Evolutionary conservation across 768 basidiomycete species (phyloP), one percentile per base, ranked within the genome.

Genomic region (Lactarius quietus): DNA sequence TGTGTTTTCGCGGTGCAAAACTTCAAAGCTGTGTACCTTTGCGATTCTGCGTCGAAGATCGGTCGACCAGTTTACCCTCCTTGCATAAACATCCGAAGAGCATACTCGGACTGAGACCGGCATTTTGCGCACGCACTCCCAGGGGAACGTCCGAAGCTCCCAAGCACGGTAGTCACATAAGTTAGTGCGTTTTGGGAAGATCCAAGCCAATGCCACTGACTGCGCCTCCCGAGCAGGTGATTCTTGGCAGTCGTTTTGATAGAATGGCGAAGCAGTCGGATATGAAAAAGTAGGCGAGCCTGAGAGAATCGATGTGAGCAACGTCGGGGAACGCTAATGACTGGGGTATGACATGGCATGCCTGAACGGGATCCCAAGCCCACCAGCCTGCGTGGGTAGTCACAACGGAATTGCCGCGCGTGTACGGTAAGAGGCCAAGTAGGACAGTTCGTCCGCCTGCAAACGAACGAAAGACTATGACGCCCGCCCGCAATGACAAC

Each of bases 391-490:
- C n/a, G n/a, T n/a, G n/a, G 79, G 81, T 1, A 81, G 80, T 6
- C 88, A 83, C 1, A 95, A 79, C 0, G 91, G 88, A 3, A 96
- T 78, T 0, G 93, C 82, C 0, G 91, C 83, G 8, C 93, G 84
- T 0, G 92, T 80, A 70, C 94, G 85, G 72, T 91, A 87, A 2
- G 90, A 88, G 76, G 92, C 87, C 39, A 92, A 84, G 72, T 93
- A 90, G 72, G 93, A 88, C 8, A 98, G 82, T 57, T 86, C 89
- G 68, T 95, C 90, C 3, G 87, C 89, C 73, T 99, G 96, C 0
- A 88, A 83, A 18, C 93, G 96, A 56, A 99, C 92, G 73, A 99
- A 99, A 76, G 98, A 99, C 75, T 97, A 98, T 0, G 95, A 97
- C 97, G 84, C 3, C 96, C 96, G 41, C 97, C 96, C 0, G 96